These are phyloP conservation scores for Arachnomyces sp. DNA, from an alignment of 2,329 filamentous ascomycete species.

Conservation along the genomic window DNA sequence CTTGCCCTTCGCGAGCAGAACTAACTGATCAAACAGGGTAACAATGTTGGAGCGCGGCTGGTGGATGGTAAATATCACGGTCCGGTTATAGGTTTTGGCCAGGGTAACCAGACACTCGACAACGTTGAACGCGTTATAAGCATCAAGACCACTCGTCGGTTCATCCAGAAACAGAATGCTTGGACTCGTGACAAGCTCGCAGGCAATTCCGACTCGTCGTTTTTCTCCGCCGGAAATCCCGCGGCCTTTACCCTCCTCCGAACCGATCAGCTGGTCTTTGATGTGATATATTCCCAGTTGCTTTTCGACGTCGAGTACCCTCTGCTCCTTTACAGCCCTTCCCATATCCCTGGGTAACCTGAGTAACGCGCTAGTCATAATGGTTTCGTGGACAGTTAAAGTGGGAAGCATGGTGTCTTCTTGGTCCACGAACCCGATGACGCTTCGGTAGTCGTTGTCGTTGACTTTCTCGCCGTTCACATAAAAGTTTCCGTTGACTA, in stretches of 20 bases:
- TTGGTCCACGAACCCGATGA: conserved; percentile 95
- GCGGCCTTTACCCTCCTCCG: conserved; percentile 85
- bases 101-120: conserved; percentile 90
- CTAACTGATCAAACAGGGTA: conserved; percentile 87
- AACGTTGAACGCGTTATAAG: conserved; percentile 97
- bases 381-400: conserved; percentile 94
- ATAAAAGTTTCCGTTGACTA: conserved; percentile 70
- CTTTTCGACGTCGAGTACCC: conserved; percentile 85
- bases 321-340: conserved; percentile 75
- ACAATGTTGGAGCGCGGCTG: conserved; percentile 98
- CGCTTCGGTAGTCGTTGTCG: conserved; percentile 77
- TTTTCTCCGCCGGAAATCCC: conserved; percentile 98
- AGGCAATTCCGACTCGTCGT: conserved; percentile 89
- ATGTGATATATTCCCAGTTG: conserved; percentile 94
- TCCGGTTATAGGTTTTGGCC: conserved; percentile 93
- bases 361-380: conserved; percentile 84
- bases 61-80: conserved; percentile 96
- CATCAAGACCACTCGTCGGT: conserved; percentile 89
- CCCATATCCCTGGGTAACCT: conserved; percentile 91
- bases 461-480: conserved; percentile 87
- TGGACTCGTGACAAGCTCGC: conserved; percentile 92
- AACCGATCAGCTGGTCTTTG: conserved; percentile 88
- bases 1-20: conserved; percentile 79
- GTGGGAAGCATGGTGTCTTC: conserved; percentile 96
- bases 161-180: conserved; percentile 97